Evolutionary conservation across 2,329 filamentous ascomycete genomes (phyloP), one percentile per base, ranked within the genome.

Genomic region (Ophiocordyceps sinensis): DNA sequence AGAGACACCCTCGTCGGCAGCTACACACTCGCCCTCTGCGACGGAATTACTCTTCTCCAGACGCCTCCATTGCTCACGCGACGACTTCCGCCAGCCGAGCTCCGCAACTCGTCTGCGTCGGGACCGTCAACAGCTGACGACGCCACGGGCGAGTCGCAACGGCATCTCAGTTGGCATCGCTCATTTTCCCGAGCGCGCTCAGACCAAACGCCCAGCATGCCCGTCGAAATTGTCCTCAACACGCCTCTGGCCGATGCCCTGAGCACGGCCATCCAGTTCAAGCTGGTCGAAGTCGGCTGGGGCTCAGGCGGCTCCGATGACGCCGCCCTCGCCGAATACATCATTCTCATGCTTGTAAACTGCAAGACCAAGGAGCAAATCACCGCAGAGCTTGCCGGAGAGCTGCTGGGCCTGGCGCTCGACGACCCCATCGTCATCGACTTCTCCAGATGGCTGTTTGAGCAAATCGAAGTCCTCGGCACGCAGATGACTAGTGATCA

Each of bases 271-370:
- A 87, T 96, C 47, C 85, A 91, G 63, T 82, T 85, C 28, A 96
- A 96, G 67, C 71, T 98, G 43, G 77, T 86, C 44, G 89, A 98
- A 64, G 81, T 88, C 50, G 89, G 88, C 53, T 96, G 91, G 89
- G 87, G 79, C 46, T 79, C 82, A 28, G 82, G 82, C 50, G 83
- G 81, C 46, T 65, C 66, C 42, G 82, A 85, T 51, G 86, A 89
- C 60, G 80, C 81, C 21, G 85, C 86, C 31, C 75, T 98, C 44
- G 82, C 87, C 44, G 91, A 98, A 65, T 98, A 96, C 65, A 91
- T 98, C 50, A 82, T 96, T 44, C 77, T 96, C 47, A 95, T 96
- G 89, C 75, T 98, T 28, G 85, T 85, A 47, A 96, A 95, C 64
- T 86, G 88, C 53, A 95, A 94, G 63, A 87, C 83, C 4, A 82